These are phyloP conservation scores for Geotrichum carabidarum DNA, from an alignment of 1,139 yeast genomes.

Conservation along the genomic window DNA sequence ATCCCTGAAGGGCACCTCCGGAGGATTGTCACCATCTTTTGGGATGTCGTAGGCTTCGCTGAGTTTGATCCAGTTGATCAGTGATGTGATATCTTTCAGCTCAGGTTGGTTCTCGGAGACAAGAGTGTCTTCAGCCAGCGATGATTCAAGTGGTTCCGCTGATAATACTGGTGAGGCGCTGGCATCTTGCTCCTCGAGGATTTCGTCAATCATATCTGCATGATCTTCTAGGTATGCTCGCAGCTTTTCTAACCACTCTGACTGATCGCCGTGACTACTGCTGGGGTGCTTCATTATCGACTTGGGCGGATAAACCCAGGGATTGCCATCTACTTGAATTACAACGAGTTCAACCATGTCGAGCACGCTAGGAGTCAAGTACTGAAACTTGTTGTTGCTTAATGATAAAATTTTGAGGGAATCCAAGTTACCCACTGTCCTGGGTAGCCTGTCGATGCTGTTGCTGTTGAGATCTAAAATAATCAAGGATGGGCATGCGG, in stretches of 20 bases:
- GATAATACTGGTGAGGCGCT: background rate
- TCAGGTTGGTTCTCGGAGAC: slow-evolving; percentile 9
- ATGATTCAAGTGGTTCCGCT: background rate
- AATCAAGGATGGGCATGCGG: slow-evolving; percentile 46
- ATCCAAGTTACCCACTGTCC: slow-evolving; percentile 41
- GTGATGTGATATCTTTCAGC: slow-evolving; percentile 10
- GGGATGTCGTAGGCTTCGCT: slow-evolving; percentile 8
- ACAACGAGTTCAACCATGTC: slow-evolving; percentile 52
- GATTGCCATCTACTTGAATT: slow-evolving; percentile 68
- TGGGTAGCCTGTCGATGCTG: slow-evolving; percentile 44
- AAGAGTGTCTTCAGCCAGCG: background rate
- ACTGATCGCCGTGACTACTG: slow-evolving; percentile 40
- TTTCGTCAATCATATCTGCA: slow-evolving; percentile 19
- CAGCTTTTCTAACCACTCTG: slow-evolving; percentile 54
- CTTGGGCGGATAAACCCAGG: slow-evolving; percentile 51
- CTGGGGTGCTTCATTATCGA: slow-evolving; percentile 35
- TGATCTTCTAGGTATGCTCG: slow-evolving; percentile 41
- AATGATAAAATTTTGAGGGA: slow-evolving; percentile 50
- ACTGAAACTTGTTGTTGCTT: slow-evolving; percentile 55
- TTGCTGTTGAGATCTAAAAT: slow-evolving; percentile 66
- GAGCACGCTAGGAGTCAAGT: slow-evolving; percentile 53
- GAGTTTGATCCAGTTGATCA: slow-evolving; percentile 14
- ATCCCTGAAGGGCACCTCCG: background rate
- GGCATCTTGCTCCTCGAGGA: slow-evolving; percentile 1
- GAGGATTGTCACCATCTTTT: slow-evolving; percentile 4